A percentile compares a stretch with the other conserved stretches of the same genome.
Conservation (phyloP, 2,329 filamentous ascomycete species). For the Fusarium incarnatum region DNA sequence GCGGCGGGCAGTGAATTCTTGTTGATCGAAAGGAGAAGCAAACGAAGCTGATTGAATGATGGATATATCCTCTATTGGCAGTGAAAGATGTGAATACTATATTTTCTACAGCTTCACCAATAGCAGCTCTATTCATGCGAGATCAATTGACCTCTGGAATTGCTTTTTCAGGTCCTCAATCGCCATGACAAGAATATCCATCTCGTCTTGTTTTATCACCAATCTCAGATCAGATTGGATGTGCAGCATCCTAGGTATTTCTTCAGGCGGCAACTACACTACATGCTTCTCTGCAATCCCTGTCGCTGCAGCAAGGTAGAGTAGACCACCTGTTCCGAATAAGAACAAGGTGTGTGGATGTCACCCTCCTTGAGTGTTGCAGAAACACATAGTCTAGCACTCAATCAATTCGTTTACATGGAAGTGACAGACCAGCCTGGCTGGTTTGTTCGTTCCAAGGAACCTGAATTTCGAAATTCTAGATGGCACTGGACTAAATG, state of each 20-base stretch:
- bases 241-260: background rate
- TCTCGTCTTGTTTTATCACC: background rate
- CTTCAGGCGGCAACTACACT: conserved; percentile 6
- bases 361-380: conserved; percentile 23
- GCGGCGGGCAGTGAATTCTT: conserved; percentile 13
- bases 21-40: conserved; percentile 22
- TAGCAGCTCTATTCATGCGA: background rate
- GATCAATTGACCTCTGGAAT: background rate
- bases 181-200: background rate
- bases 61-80: conserved; percentile 1
- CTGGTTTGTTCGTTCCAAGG: conserved; percentile 29
- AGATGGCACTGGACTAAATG: conserved; percentile 21
- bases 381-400: background rate
- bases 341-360: conserved; percentile 29
- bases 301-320: conserved; percentile 15
- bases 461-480: conserved; percentile 20
- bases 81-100: background rate
- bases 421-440: background rate
- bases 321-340: conserved; percentile 22
- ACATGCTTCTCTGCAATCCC: background rate
- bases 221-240: conserved; percentile 9
- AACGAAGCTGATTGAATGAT: background rate
- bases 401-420: background rate
- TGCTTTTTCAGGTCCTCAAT: background rate
- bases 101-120: background rate